Percentiles rank a stretch among this genome's conserved stretches.
Conservation (phyloP, 1,284 basidiomycete genomes). For the Amylostereum areolatum region DNA sequence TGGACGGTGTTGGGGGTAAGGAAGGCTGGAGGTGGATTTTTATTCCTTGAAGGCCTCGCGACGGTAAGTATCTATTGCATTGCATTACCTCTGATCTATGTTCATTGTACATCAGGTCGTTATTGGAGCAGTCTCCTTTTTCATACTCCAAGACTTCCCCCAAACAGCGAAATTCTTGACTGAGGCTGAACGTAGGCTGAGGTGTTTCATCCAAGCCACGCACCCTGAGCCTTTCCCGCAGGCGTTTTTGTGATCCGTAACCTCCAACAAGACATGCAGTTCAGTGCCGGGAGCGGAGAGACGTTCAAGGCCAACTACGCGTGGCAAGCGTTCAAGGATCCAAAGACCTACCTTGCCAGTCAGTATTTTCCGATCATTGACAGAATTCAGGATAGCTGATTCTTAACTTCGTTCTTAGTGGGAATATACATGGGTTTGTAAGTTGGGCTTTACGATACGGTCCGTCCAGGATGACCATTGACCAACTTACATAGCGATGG, state of each 20-base stretch:
- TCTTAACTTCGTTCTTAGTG: conserved; percentile 22
- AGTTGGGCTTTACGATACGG: conserved; percentile 6
- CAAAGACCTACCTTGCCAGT: conserved; percentile 49
- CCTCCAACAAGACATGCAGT: conserved; percentile 41
- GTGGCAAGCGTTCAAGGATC: conserved; percentile 41
- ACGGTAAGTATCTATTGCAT: conserved; percentile 26
- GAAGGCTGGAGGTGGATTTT: conserved; percentile 66
- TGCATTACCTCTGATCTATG: no score
- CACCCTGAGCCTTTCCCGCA: conserved; percentile 9
- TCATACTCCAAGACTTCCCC: conserved; percentile 54
- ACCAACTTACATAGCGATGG: conserved; percentile 28
- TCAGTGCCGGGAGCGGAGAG: conserved; percentile 41
- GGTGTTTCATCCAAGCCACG: background rate
- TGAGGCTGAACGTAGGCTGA: conserved; percentile 36
- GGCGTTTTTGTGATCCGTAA: conserved; percentile 41
- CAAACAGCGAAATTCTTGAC: conserved; percentile 53
- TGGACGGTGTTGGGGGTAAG: conserved; percentile 61
- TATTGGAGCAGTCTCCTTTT: conserved; percentile 44
- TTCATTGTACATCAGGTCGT: conserved; percentile 24
- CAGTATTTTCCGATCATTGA: conserved; percentile 10
- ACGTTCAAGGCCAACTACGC: conserved; percentile 38
- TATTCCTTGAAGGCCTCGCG: conserved; percentile 68
- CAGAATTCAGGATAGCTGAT: background rate
- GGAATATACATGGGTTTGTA: conserved; percentile 44
- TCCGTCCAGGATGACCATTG: no score